Base-by-base conservation (phyloP, 2,329 filamentous ascomycete species). In the Aspergillus melleus region DNA sequence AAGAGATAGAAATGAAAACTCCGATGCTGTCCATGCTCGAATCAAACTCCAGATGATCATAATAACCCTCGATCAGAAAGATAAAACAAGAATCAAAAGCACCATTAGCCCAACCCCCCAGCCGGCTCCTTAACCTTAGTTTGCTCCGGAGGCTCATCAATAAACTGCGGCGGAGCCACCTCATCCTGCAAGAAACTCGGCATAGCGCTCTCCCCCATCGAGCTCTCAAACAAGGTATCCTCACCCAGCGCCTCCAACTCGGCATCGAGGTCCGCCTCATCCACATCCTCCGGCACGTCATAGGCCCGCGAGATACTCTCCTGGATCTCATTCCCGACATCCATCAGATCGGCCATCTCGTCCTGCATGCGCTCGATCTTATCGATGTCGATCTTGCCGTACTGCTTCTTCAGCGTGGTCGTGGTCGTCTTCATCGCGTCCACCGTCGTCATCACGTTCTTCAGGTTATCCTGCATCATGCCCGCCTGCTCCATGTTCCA, bases 401-500 rank as follows among this genome's bases (percentile, higher is more conserved):
- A 98, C 82, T 98, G 94, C 76, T 91, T 90, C 73, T 88, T 88
- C 64, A 99, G 84, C 71, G 92, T 89, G 80, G 96, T 96, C 71
- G 95, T 96, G 24, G 94, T 97, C 1, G 90, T 92, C 85, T 97
- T 96, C 86, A 99, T 94, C 11, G 94, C 93, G 75, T 98, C 94
- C 49, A 98, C 93, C 29, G 95, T 97, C 19, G 92, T 96, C 93
- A 97, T 97, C 64, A 95, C 94, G 77, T 98, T 98, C 77, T 96
- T 95, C 55, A 99, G 85, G 74, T 98, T 98, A 79, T 98, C 94
- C 80, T 96, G 92, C 94, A 98, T 97, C 85, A 93, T 96, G 74
- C 90, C 90, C 3, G 94, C 93, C 79, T 97, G 93, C 80, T 98
- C 93, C 93, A 99, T 97, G 80, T 98, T 98, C 93, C 93, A 98